Evolutionary conservation across 2,329 filamentous ascomycete species (phyloP).

Genomic region (Sclerotinia glacialis): DNA sequence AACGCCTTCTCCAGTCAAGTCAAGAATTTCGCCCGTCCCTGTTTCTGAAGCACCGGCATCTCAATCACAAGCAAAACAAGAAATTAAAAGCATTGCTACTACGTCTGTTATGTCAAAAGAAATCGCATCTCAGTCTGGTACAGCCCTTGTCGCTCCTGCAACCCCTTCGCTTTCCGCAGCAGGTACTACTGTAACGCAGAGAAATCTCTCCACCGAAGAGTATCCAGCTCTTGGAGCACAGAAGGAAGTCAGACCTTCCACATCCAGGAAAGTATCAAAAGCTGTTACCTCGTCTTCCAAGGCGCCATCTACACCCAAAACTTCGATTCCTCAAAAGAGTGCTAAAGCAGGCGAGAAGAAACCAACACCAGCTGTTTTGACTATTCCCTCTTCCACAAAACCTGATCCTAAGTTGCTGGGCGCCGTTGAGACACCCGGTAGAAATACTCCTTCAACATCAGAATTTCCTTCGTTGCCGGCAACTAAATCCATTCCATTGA

Average conservation of each 20-base stretch:
- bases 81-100: conserved; percentile 46
- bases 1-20: conserved; percentile 25
- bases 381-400: conserved; percentile 41
- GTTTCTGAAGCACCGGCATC: background rate
- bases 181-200: background rate
- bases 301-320: conserved; percentile 19
- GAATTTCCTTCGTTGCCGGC: conserved; percentile 53
- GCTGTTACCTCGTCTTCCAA: conserved; percentile 21
- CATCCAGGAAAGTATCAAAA: conserved; percentile 25
- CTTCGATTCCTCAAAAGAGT: conserved; percentile 8
- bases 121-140: conserved; percentile 37
- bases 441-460: conserved; percentile 35
- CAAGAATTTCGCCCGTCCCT: background rate
- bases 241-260: conserved; percentile 34
- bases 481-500: conserved; percentile 44
- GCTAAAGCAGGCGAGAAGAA: conserved; percentile 32
- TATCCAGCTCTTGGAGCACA: conserved; percentile 53
- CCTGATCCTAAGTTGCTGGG: conserved; percentile 46
- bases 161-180: conserved; percentile 47
- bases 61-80: conserved; percentile 42
- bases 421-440: conserved; percentile 27
- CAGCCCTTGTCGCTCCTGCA: conserved; percentile 28
- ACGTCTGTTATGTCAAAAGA: conserved; percentile 50
- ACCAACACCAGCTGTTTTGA: conserved; percentile 43
- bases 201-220: conserved; percentile 46